Base-by-base conservation (phyloP, 345 rosid species). In the Excoecaria agallocha region DNA sequence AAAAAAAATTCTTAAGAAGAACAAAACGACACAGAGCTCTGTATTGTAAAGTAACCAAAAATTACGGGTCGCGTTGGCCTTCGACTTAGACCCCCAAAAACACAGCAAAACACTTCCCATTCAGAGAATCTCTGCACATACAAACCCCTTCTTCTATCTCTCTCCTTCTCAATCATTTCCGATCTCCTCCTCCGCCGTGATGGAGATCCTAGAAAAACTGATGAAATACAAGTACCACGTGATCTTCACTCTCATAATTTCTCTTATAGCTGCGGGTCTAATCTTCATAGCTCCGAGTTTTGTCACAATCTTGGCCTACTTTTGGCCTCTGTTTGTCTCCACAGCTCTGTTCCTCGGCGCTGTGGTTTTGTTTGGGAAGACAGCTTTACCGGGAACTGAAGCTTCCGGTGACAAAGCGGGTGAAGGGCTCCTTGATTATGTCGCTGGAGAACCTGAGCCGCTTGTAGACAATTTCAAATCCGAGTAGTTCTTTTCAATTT, bases 271-370 rank as follows among this genome's bases (percentile, higher is more conserved):
- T 46, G 70, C 77, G 6, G 76, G 83, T 52, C 66, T 87, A 20
- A 35, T 89, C 86, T 46, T 80, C 56, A 72, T 87, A 3, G 89
- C 98, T 8, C 97, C 98, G 2, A 82, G 97, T 55, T 87, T 94
- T 71, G 77, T 94, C 80, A 82, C 87, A 66, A 76, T 94, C 66
- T 56, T 94, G 62, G 81, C 93, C 74, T 94, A 89, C 86, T 94
- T 94, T 59, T 92, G 97, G 93, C 98, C 98, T 43, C 84, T 94
- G n/a, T 75, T 88, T 60, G 85, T 94, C 81, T 94, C 98, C 84
- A 94, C 98, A 2, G 86, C 94, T 67, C 87, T 94, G 69, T 94
- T 94, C 74, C 94, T 94, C 19, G 86, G 73, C 6, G 90, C 92
- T 19, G 89, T 89, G 74, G 56, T 86, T 84, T 80, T 94, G 84